Base-by-base conservation (phyloP, 2,329 filamentous ascomycete species). In the Simplicillium aogashimaense region DNA sequence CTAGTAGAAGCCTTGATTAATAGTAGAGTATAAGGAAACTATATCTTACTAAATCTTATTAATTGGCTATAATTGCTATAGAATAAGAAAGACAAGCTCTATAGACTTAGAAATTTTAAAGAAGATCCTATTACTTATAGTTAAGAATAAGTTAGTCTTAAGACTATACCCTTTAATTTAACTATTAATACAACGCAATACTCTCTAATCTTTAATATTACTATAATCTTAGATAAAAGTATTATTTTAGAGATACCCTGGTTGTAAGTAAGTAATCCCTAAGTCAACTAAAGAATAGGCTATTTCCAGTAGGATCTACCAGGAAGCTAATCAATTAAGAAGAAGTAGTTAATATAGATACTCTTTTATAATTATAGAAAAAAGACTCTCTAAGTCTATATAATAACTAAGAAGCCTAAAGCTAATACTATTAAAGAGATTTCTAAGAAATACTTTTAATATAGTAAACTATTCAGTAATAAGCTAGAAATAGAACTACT, bases 401-500 rank as follows among this genome's bases (percentile, higher is more conserved):
- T 35, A 38, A 39, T 29, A 30, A 39, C 43, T 29, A 35, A 40
- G 42, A 37, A 16, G 15, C 17, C n/a, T n/a, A n/a, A n/a, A n/a
- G n/a, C n/a, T 40, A 30, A 44, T 29, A 8, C 20, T 36, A 39
- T 45, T 31, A 38, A 43, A 32, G 45, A 46, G 18, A 43, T 52
- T 25, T 34, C 12, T 14, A 1, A 18, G 28, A 14, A 46, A 38
- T 50, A 51, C 2, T 16, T 28, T 2, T 40, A 43, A 14, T 50
- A 49, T 31, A 36, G 41, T 9, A 45, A 44, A 18, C 17, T 50
- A 32, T 49, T 47, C 39, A 37, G n/a, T 25, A 41, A 49, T 41
- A 28, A 47, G 33, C 29, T 48, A 13, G 17, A 45, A 25, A 44
- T 35, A 33, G 25, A 17, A 37, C 3, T 48, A 35, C 36, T 31